Evolutionary conservation across 257 asterid species (phyloP).

Genomic region (Solanum virginianum): DNA sequence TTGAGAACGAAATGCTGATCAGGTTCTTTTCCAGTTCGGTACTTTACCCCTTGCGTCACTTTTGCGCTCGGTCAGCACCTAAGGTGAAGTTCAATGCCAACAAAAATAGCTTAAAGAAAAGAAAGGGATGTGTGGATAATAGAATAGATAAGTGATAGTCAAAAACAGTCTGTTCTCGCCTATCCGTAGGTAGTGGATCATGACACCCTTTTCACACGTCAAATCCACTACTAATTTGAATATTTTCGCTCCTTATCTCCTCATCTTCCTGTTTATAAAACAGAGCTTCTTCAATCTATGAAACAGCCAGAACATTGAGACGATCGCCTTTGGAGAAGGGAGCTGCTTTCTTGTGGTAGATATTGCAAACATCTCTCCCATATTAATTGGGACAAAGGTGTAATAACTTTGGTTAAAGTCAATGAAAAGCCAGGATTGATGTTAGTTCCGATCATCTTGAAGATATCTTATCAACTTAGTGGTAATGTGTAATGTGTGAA

Average conservation of each 20-base stretch:
- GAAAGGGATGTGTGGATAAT: background rate
- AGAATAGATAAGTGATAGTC: background rate
- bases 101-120: background rate
- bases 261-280: background rate
- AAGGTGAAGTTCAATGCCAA: background rate
- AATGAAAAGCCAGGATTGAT: background rate
- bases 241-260: background rate
- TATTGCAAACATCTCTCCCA: background rate
- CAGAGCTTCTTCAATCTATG: background rate
- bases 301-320: background rate
- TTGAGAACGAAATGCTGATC: background rate
- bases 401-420: background rate
- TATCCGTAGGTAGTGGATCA: background rate
- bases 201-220: background rate
- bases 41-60: background rate
- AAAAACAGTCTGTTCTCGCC: background rate
- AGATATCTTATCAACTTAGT: background rate
- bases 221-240: background rate
- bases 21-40: background rate
- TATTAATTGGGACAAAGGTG: background rate
- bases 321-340: background rate
- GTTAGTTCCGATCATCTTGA: background rate
- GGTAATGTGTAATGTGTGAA: background rate
- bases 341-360: background rate
- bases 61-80: background rate